These are phyloP conservation scores for Phaeolepiota aurea DNA, from an alignment of 768 basidiomycete genomes.

Conservation along the genomic window DNA sequence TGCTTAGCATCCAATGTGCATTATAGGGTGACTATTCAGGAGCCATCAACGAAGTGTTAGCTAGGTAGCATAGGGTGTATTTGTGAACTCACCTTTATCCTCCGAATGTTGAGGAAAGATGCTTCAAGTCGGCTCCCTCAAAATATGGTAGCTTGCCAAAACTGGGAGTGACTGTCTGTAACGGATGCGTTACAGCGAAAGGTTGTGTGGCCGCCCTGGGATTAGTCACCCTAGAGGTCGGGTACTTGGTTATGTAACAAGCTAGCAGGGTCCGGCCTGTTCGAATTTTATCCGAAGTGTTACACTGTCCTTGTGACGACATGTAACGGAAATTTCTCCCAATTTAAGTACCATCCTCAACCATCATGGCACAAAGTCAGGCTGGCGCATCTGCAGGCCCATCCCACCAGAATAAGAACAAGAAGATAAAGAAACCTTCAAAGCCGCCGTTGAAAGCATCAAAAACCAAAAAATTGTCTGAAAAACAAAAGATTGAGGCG, in stretches of 20 bases:
- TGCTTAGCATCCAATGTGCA: no score
- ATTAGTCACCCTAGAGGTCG: background rate
- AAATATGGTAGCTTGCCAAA: no score
- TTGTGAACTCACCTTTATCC: no score
- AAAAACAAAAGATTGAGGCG: conserved; percentile 41
- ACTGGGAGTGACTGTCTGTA: no score
- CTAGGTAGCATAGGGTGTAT: no score
- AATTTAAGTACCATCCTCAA: background rate
- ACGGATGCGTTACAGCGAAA: no score
- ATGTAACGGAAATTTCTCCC: background rate
- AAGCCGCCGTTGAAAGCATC: conserved; percentile 12
- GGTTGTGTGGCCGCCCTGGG: background rate
- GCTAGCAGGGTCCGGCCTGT: background rate
- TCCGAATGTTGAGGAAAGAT: no score
- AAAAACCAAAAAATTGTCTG: conserved; percentile 33
- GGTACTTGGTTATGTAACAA: background rate
- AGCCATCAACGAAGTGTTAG: no score
- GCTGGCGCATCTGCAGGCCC: conserved; percentile 8
- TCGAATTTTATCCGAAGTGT: background rate
- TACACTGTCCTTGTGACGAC: background rate
- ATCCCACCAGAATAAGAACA: conserved; percentile 7
- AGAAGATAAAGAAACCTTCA: conserved; percentile 11
- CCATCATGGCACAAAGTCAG: background rate
- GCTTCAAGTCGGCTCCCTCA: no score
- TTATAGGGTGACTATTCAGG: no score